Conservation (phyloP, 768 basidiomycete species). For the Phylloporus scabripes region DNA sequence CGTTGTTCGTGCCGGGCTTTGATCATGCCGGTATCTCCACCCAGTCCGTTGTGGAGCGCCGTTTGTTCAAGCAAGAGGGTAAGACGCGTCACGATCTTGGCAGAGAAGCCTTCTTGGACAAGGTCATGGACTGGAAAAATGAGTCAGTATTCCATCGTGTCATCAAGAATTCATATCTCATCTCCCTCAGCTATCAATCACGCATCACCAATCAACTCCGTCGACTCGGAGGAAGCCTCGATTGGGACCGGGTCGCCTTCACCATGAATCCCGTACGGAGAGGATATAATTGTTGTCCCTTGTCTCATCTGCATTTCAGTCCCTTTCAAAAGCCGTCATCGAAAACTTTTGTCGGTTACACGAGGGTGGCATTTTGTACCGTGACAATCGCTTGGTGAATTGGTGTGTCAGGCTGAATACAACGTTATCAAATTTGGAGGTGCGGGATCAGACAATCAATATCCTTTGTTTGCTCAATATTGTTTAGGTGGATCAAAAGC, state of each 20-base stretch:
- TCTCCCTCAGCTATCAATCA: conserved; percentile 68
- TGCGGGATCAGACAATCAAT: conserved; percentile 23
- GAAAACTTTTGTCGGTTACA: conserved; percentile 90
- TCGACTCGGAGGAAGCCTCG: conserved; percentile 87
- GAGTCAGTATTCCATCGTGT: conserved; percentile 55
- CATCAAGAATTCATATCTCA: background rate
- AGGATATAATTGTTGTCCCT: background rate
- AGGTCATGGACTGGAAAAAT: conserved; percentile 95
- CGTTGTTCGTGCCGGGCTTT: conserved; percentile 86
- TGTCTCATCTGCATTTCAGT: conserved; percentile 31
- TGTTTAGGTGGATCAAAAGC: conserved; percentile 83
- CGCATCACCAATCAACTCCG: conserved; percentile 87
- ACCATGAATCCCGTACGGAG: conserved; percentile 82
- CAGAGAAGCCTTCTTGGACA: conserved; percentile 83
- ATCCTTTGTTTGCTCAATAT: background rate
- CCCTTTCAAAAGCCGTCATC: conserved; percentile 78
- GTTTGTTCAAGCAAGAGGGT: conserved; percentile 77
- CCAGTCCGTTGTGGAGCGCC: conserved; percentile 94
- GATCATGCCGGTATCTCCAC: conserved; percentile 99
- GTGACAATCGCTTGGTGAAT: conserved; percentile 94
- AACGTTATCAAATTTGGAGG: conserved; percentile 96
- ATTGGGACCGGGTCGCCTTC: conserved; percentile 93
- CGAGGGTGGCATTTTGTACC: conserved; percentile 89
- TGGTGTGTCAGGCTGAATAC: conserved; percentile 98
- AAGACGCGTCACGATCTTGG: conserved; percentile 92